A percentile compares a stretch with the other conserved stretches of the same genome.
phyloP scores from a whole-genome alignment of 805 yeast species.

The Saccharomycopsis sp. region DNA sequence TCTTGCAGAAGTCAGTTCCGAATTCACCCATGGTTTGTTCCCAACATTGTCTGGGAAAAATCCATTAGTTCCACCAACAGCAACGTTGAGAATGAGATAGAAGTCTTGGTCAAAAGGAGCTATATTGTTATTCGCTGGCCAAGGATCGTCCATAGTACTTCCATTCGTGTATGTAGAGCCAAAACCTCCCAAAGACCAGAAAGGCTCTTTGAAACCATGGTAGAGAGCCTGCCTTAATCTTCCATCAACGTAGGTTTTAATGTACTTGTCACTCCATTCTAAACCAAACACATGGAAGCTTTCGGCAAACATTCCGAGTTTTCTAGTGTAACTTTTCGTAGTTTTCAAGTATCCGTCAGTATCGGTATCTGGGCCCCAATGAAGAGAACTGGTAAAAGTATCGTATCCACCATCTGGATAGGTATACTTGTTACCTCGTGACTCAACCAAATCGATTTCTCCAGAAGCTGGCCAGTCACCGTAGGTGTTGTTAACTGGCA shows the following conservation, averaged over 20 bases:
- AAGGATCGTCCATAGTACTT: background rate
- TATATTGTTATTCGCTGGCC: background rate
- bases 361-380: background rate
- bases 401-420: background rate
- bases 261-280: background rate
- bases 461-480: slow-evolving; percentile 2
- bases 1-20: background rate
- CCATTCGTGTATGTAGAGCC: background rate
- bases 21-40: background rate
- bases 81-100: background rate
- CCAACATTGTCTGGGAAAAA: background rate
- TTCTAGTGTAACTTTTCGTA: background rate
- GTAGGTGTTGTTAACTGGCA: background rate
- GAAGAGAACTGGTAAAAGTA: slow-evolving; percentile 1
- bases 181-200: background rate
- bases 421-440: background rate
- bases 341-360: background rate
- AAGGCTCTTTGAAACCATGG: background rate
- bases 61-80: slow-evolving; percentile 1
- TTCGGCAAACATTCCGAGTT: background rate
- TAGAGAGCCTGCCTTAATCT: background rate
- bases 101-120: slow-evolving; percentile 1
- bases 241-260: background rate
- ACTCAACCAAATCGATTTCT: background rate
- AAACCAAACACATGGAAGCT: background rate